Conservation (phyloP, 2,329 filamentous ascomycete species). For the Pyricularia grisea region DNA sequence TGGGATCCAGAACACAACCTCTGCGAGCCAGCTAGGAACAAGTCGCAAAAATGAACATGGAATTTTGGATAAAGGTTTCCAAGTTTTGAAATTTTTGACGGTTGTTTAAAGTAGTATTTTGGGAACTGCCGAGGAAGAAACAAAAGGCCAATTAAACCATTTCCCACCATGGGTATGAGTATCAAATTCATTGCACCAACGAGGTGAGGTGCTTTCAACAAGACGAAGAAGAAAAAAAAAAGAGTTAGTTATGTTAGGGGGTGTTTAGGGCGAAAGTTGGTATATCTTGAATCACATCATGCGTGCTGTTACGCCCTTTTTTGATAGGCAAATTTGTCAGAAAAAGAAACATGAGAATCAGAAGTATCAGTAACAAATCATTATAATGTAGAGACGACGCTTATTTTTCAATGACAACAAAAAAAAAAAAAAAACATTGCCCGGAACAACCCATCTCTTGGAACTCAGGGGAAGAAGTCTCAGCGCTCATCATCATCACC, state of each 20-base stretch:
- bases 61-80: not conserved
- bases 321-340: not conserved
- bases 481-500: not conserved
- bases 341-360: not conserved
- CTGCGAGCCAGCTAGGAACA: no score
- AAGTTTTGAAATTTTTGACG: not conserved
- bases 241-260: not conserved
- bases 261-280: not conserved
- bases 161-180: not conserved
- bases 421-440: not conserved
- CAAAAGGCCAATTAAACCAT: not conserved
- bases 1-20: no score
- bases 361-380: not conserved
- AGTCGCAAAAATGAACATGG: not conserved
- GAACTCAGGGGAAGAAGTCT: not conserved
- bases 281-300: not conserved
- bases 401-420: not conserved
- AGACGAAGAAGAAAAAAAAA: not conserved
- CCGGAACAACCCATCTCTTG: not conserved
- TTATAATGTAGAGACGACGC: not conserved
- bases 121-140: not conserved
- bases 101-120: not conserved
- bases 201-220: not conserved
- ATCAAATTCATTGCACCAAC: not conserved
- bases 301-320: not conserved